Conservation (phyloP, 2,329 filamentous ascomycete genomes). For the Fusarium sambucinum region DNA sequence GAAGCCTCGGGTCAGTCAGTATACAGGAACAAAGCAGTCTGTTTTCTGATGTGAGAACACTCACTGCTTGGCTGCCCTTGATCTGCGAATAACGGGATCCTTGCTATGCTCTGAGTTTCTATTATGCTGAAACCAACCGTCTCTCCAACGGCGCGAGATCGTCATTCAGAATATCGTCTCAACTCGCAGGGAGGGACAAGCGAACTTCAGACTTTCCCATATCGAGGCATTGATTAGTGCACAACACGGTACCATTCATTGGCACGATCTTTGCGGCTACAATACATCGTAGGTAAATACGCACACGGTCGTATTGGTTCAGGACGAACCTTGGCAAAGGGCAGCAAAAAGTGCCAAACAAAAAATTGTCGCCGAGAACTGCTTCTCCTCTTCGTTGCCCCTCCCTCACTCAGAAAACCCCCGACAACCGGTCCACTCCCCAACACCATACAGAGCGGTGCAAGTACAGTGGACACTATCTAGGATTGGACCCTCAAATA, state of each 20-base stretch:
- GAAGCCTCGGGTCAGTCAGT: neutral
- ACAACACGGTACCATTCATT: neutral
- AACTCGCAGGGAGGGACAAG: conserved; percentile 5
- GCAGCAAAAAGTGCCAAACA: neutral
- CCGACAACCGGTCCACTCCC: conserved; percentile 21
- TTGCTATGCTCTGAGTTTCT: conserved; percentile 1
- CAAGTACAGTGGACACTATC: conserved; percentile 14
- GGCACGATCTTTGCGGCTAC: neutral
- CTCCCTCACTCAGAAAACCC: conserved; percentile 12
- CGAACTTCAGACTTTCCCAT: neutral
- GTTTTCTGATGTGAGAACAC: neutral
- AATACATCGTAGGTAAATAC: neutral
- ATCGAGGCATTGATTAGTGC: neutral
- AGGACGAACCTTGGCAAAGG: conserved; percentile 3
- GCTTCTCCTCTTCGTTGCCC: conserved; percentile 19
- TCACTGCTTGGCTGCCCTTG: conserved; percentile 11
- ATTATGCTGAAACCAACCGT: conserved; percentile 13
- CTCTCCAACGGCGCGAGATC: conserved; percentile 14
- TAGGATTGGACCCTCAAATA: conserved; percentile 36
- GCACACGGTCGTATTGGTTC: neutral
- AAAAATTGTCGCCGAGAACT: conserved; percentile 6
- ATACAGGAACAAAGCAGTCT: neutral
- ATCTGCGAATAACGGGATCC: conserved; percentile 10
- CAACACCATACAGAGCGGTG: conserved; percentile 10
- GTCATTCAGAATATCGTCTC: conserved; percentile 13